Base-by-base conservation (phyloP, 2,329 filamentous ascomycete species). In the Septoria linicola region DNA sequence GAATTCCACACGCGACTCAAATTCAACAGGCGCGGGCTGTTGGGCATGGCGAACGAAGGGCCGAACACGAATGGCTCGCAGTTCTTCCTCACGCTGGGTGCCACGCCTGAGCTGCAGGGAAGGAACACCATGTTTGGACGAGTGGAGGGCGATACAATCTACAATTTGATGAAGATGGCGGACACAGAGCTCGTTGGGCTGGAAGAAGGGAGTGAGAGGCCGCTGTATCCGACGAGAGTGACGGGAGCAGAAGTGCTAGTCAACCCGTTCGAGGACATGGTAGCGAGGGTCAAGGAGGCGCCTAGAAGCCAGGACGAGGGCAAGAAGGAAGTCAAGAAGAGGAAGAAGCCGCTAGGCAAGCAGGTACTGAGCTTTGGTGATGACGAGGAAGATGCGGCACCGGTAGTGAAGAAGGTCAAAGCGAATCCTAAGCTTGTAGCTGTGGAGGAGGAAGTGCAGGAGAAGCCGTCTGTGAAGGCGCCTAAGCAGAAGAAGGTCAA, bases 1-100 rank as follows among this genome's bases (percentile, higher is more conserved):
- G 93, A 99, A 68, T 87, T 96, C 60, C 92, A 97, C 70, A 89
- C 86, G 62, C 81, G 93, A 25, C 76, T 99, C 60, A 95, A 95
- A 70, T 97, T 93, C 76, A 97, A 95, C 63, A 80, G 93, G 41
- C 80, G 93, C 54, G 93, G 93, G 0, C 73, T 97, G 62, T 72
- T 99, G 62, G 93, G 88, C n/a, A 96, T 97, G 90, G 93, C 93
- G 21, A 97, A 97, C 70, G 86, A 88, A 55, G 85, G 90, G 39
- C 80, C 80, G 23, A 79, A 91, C 64, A 88, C 88, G 48, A 97
- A 97, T 73, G 88, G 89, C 27, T 96, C 89, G 69, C 93, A 99
- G 71, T 97, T 97, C 77, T 99, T 99, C 75, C 85, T 99, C 55
- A 97, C 93, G 0, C 73, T 99, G 46, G 90, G 83, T 57, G 76